phyloP scores from a whole-genome alignment of 1,284 basidiomycete species.

The Austropuccinia psidii region DNA sequence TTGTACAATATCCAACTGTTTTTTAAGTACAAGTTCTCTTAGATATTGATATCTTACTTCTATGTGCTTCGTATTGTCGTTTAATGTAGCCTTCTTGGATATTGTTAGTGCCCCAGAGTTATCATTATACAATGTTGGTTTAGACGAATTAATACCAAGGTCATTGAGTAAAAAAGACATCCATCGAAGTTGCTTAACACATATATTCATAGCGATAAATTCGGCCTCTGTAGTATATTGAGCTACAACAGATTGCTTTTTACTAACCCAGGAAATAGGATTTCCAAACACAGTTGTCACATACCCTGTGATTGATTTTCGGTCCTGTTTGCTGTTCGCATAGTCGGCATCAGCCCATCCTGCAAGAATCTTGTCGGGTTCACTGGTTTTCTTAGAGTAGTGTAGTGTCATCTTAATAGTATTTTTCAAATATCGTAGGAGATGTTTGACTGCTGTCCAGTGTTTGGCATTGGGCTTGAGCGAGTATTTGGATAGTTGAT shows the following conservation, averaged over 20 bases:
- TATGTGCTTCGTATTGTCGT: neutral
- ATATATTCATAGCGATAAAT: neutral
- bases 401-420: neutral
- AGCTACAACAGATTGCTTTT: neutral
- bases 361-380: too few species aligned
- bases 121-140: neutral
- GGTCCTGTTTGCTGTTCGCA: neutral
- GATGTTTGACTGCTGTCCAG: neutral
- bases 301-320: neutral
- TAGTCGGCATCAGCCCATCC: slow-evolving; percentile 24
- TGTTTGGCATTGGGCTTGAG: neutral
- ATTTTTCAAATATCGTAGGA: neutral
- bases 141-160: neutral
- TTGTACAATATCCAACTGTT: neutral
- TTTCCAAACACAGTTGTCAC: neutral
- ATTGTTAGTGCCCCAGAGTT: neutral
- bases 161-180: neutral
- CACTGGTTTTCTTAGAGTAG: neutral
- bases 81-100: neutral
- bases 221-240: neutral
- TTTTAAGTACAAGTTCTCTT: neutral
- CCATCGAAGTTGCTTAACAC: slow-evolving; percentile 3
- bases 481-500: neutral
- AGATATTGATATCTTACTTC: neutral
- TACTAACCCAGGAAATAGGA: slow-evolving; percentile 5